phyloP scores from a whole-genome alignment of 179 eudicot species.

The Corrigiola litoralis region DNA sequence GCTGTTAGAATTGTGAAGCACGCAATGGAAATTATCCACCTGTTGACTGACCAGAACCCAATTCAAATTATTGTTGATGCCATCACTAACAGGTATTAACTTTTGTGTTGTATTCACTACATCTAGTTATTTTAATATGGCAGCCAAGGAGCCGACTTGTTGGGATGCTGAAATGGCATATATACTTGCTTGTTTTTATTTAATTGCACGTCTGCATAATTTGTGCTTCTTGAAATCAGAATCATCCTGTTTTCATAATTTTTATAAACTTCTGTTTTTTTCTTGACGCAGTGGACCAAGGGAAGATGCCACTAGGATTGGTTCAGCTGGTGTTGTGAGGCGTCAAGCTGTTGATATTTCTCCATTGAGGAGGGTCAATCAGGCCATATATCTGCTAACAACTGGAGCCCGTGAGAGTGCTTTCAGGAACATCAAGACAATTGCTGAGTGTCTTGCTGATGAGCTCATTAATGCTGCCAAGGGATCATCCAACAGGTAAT shows the following conservation, averaged over 20 bases:
- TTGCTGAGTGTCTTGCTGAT: slow-evolving; percentile 91
- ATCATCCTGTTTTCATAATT: too few relatives aligned
- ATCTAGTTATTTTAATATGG: too few relatives aligned
- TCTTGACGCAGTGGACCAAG: slow-evolving; percentile 62
- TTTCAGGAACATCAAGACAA: slow-evolving; percentile 84
- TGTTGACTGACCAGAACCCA: slow-evolving; percentile 58
- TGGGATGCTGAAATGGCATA: too few relatives aligned
- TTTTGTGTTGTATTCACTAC: neutral
- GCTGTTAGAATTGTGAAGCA: slow-evolving; percentile 66
- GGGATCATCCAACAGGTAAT: slow-evolving; percentile 91
- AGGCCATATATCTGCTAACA: slow-evolving; percentile 80
- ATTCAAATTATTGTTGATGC: slow-evolving; percentile 72
- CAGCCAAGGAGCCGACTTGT: too few relatives aligned
- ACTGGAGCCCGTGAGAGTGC: slow-evolving; percentile 93
- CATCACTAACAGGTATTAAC: slow-evolving; percentile 52
- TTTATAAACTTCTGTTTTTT: neutral
- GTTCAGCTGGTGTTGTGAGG: slow-evolving; percentile 94
- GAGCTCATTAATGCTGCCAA: slow-evolving; percentile 94
- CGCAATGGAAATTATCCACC: slow-evolving; percentile 64
- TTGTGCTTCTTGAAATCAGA: neutral
- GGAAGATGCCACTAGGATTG: slow-evolving; percentile 90
- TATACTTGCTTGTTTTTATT: neutral
- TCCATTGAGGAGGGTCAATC: slow-evolving; percentile 80
- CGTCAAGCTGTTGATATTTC: slow-evolving; percentile 96
- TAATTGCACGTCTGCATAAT: neutral